Percentiles rank a stretch among this genome's conserved stretches.
phyloP scores from a whole-genome alignment of 2,329 filamentous ascomycete genomes.

The Allantophomopsis lycopodina region DNA sequence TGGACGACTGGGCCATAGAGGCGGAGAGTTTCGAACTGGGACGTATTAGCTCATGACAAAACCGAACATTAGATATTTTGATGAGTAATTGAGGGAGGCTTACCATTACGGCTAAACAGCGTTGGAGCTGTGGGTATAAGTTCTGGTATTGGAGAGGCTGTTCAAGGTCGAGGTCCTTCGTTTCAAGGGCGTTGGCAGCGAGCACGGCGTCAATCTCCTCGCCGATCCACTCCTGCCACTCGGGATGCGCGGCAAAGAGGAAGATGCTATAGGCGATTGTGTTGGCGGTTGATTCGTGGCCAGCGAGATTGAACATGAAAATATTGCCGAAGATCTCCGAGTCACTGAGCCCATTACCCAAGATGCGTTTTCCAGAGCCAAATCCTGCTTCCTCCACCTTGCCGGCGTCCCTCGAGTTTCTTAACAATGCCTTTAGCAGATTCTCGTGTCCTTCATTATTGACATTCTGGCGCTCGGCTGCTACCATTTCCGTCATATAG shows the following conservation, averaged over 20 bases:
- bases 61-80: not conserved
- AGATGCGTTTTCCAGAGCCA: not conserved
- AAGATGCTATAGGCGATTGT: constrained; percentile 33
- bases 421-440: not conserved
- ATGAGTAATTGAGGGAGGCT: not conserved
- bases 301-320: constrained; percentile 30
- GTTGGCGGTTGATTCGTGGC: constrained; percentile 34
- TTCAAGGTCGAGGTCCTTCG: constrained; percentile 4
- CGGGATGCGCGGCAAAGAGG: constrained; percentile 28
- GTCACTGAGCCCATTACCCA: no score
- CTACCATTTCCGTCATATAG: not conserved
- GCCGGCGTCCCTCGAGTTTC: not conserved
- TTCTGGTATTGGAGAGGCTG: constrained; percentile 20
- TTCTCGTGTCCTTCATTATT: not conserved
- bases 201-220: constrained; percentile 29
- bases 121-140: constrained; percentile 24
- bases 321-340: constrained; percentile 19
- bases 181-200: no score
- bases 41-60: not conserved
- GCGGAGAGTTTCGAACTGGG: constrained; percentile 32
- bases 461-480: not conserved
- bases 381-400: not conserved
- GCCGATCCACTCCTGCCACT: constrained; percentile 35
- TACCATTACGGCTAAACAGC: constrained; percentile 24
- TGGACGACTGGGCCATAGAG: constrained; percentile 36